phyloP scores from a whole-genome alignment of 2,329 filamentous ascomycete genomes.

The Xylariales sp. region DNA sequence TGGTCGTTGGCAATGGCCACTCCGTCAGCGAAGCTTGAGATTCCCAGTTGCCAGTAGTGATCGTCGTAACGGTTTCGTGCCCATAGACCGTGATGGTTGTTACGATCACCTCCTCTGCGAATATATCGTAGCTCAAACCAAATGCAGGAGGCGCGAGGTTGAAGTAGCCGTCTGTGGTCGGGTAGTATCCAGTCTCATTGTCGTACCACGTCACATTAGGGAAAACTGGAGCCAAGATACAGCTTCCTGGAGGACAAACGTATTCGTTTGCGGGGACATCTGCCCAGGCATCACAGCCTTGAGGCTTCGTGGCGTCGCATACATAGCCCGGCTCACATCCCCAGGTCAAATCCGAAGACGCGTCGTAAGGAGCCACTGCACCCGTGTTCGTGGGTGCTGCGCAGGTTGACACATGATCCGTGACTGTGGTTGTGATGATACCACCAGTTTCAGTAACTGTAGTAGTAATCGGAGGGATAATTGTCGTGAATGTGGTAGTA shows the following conservation, averaged over 20 bases:
- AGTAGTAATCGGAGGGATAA: slow-evolving; percentile 9
- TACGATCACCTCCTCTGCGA: slow-evolving; percentile 38
- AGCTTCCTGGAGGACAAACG: slow-evolving; percentile 40
- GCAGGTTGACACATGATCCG: slow-evolving; percentile 34
- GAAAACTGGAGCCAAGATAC: slow-evolving; percentile 35
- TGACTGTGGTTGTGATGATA: slow-evolving; percentile 14
- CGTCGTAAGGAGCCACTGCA: slow-evolving; percentile 20
- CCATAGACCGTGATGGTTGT: slow-evolving; percentile 26
- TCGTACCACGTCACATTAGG: slow-evolving; percentile 35
- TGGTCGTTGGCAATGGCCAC: slow-evolving; percentile 25
- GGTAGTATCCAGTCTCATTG: slow-evolving; percentile 45
- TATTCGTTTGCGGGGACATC: slow-evolving; percentile 41
- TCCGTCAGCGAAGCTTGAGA: slow-evolving; percentile 45
- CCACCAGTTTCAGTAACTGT: slow-evolving; percentile 1
- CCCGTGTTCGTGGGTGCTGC: slow-evolving; percentile 35
- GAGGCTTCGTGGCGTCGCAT: slow-evolving; percentile 47
- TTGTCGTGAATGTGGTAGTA: slow-evolving; percentile 11
- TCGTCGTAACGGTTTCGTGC: slow-evolving; percentile 27
- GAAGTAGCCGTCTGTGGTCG: slow-evolving; percentile 54
- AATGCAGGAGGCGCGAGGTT: slow-evolving; percentile 60
- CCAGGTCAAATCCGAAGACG: slow-evolving; percentile 41
- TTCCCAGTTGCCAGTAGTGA: slow-evolving; percentile 51
- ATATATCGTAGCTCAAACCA: slow-evolving; percentile 60
- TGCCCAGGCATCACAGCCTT: slow-evolving; percentile 46
- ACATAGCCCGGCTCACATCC: slow-evolving; percentile 50